Conservation (phyloP, 2,329 filamentous ascomycete species). For the Alternaria alternata region DNA sequence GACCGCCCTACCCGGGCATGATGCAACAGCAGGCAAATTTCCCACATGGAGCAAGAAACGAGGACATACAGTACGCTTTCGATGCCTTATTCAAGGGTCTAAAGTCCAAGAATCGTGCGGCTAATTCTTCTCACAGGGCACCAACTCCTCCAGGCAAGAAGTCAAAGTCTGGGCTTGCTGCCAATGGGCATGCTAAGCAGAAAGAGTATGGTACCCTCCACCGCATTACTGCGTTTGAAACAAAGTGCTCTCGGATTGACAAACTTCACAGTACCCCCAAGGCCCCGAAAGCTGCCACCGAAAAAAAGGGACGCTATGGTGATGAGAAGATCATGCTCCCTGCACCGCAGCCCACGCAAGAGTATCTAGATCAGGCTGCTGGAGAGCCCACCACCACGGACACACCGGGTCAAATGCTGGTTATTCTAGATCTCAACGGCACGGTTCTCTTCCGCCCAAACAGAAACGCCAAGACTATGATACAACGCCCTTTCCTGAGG, state of each 20-base stretch:
- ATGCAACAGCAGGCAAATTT: conserved; percentile 25
- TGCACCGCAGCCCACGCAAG: conserved; percentile 66
- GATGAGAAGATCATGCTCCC: conserved; percentile 48
- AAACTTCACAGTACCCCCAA: conserved; percentile 25
- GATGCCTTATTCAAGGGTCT: conserved; percentile 21
- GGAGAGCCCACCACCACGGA: conserved; percentile 41
- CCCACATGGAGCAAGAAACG: conserved; percentile 20
- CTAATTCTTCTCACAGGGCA: conserved; percentile 26
- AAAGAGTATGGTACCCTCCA: conserved; percentile 32
- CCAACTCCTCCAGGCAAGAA: conserved; percentile 27
- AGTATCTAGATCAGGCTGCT: conserved; percentile 68
- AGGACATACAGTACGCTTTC: conserved; percentile 32
- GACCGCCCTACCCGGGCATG: conserved; percentile 17
- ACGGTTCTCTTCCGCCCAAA: conserved; percentile 79
- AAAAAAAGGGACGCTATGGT: conserved; percentile 27
- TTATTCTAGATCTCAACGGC: conserved; percentile 93
- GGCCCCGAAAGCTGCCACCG: conserved; percentile 7
- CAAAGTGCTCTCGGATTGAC: conserved; percentile 28
- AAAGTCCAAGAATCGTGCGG: conserved; percentile 19
- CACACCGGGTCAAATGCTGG: conserved; percentile 70
- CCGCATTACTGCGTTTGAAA: conserved; percentile 7
- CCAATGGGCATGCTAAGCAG: conserved; percentile 19
- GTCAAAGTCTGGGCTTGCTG: conserved; percentile 21
- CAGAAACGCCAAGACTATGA: conserved; percentile 59
- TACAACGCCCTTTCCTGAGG: conserved; percentile 71